Evolutionary conservation across 2,329 filamentous ascomycete genomes (phyloP).

Genomic region (Clathrospora elynae): DNA sequence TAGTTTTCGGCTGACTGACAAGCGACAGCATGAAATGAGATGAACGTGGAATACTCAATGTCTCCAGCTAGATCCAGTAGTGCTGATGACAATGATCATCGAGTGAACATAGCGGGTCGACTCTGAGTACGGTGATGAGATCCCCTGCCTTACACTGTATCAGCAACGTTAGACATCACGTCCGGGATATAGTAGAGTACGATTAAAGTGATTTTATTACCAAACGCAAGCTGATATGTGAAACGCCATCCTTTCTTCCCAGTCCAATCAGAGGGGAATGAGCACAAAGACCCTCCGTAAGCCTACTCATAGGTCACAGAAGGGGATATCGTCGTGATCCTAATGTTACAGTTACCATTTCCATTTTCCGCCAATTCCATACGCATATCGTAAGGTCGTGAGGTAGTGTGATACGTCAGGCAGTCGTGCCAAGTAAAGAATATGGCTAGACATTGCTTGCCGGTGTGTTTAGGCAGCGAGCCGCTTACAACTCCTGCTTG

Average conservation of each 20-base stretch:
- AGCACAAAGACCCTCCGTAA: conserved; percentile 22
- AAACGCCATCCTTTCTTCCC: conserved; percentile 21
- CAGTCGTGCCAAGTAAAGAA: conserved; percentile 6
- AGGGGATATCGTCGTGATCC: conserved; percentile 30
- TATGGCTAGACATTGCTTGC: conserved; percentile 21
- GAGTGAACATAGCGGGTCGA: too few species aligned
- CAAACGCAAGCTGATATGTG: conserved; percentile 26
- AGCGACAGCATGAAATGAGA: too few species aligned
- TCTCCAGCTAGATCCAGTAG: too few species aligned
- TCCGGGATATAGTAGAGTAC: neutral
- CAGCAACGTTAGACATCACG: neutral
- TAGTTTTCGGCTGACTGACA: too few species aligned
- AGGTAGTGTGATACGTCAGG: conserved; percentile 24
- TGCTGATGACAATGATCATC: too few species aligned
- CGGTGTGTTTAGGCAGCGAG: conserved; percentile 2
- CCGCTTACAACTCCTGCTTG: conserved; percentile 54
- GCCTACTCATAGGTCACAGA: conserved; percentile 23
- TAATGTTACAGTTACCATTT: conserved; percentile 32
- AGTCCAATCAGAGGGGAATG: conserved; percentile 14
- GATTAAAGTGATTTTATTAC: conserved; percentile 27
- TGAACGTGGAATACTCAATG: too few species aligned
- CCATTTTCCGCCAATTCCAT: conserved; percentile 23
- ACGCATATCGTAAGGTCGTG: conserved; percentile 31
- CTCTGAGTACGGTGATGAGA: too few species aligned
- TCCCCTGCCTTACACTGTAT: neutral